Evolutionary conservation across 371 early-diverging fungal species (phyloP).

Genomic region (Encephalitozoon romaleae): DNA sequence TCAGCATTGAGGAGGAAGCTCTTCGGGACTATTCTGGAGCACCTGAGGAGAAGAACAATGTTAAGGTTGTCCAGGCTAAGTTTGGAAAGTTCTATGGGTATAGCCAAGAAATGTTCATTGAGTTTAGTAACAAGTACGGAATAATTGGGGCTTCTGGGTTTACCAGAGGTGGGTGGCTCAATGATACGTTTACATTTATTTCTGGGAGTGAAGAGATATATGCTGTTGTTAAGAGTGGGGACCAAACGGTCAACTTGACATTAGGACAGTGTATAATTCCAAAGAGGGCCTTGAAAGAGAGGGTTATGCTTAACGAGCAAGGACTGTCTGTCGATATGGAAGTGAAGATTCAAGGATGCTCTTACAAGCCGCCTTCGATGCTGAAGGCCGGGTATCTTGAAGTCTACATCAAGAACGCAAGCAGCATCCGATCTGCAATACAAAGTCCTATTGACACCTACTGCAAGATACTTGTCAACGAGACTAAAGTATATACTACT

Average conservation of each 20-base stretch:
- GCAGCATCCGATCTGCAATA: constrained; percentile 11
- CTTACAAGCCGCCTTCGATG: neutral
- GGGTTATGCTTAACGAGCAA: constrained; percentile 8
- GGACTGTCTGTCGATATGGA: constrained; percentile 19
- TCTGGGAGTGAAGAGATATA: constrained; percentile 30
- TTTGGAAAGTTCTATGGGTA: constrained; percentile 39
- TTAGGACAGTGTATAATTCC: constrained; percentile 37
- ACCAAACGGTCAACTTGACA: constrained; percentile 17
- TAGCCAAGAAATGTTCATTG: constrained; percentile 32
- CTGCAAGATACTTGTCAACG: constrained; percentile 49
- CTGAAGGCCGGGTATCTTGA: constrained; percentile 41
- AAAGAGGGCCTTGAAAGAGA: constrained; percentile 31
- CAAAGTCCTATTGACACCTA: constrained; percentile 33
- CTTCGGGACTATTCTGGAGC: constrained; percentile 17
- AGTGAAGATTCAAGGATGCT: constrained; percentile 14
- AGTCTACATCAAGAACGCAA: constrained; percentile 45
- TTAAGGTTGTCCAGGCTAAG: constrained; percentile 43
- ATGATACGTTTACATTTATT: constrained; percentile 33
- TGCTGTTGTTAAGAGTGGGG: constrained; percentile 29
- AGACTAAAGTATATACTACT: constrained; percentile 48
- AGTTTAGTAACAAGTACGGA: constrained; percentile 22
- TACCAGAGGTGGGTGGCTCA: constrained; percentile 16
- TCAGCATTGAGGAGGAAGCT: constrained; percentile 16
- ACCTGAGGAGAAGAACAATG: neutral
- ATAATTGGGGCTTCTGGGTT: constrained; percentile 1